phyloP scores from a whole-genome alignment of 148 eudicot genomes.

The Cornus florida region DNA sequence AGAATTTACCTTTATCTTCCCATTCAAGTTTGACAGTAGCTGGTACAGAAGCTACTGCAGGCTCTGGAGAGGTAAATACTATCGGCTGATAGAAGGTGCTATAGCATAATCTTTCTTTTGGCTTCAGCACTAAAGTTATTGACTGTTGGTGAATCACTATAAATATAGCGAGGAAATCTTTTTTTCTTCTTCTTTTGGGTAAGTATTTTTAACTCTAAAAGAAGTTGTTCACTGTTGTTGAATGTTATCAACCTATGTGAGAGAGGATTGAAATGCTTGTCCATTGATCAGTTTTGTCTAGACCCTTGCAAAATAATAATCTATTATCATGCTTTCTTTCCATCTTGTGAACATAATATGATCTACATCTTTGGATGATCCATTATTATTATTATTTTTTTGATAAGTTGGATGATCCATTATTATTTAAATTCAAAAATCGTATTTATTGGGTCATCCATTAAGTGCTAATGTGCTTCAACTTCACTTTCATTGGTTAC shows the following conservation, averaged over 20 bases:
- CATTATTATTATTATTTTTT: too few relatives aligned
- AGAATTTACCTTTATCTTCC: constrained; percentile 28
- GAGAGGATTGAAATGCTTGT: neutral
- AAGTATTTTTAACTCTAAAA: neutral
- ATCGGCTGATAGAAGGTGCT: neutral
- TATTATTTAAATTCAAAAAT: too few relatives aligned
- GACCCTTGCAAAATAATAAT: neutral
- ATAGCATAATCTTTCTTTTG: neutral
- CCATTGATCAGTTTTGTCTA: neutral
- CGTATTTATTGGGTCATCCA: too few relatives aligned
- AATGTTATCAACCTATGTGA: neutral
- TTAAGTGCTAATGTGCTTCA: too few relatives aligned
- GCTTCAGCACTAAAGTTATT: neutral
- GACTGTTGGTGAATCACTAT: neutral
- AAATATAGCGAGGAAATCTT: neutral
- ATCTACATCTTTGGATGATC: too few relatives aligned
- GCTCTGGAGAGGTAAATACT: constrained; percentile 45
- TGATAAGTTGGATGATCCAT: too few relatives aligned
- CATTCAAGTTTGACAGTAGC: constrained; percentile 27
- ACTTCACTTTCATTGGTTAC: too few relatives aligned
- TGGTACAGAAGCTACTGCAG: constrained; percentile 23
- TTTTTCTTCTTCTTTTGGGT: too few relatives aligned
- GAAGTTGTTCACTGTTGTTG: neutral
- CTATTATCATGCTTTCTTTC: too few relatives aligned
- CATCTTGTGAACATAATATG: too few relatives aligned